Evolutionary conservation across 495 filamentous ascomycete species (phyloP), one percentile per base, ranked within the genome.

Genomic region (Paragyromitra xinjiangensis): DNA sequence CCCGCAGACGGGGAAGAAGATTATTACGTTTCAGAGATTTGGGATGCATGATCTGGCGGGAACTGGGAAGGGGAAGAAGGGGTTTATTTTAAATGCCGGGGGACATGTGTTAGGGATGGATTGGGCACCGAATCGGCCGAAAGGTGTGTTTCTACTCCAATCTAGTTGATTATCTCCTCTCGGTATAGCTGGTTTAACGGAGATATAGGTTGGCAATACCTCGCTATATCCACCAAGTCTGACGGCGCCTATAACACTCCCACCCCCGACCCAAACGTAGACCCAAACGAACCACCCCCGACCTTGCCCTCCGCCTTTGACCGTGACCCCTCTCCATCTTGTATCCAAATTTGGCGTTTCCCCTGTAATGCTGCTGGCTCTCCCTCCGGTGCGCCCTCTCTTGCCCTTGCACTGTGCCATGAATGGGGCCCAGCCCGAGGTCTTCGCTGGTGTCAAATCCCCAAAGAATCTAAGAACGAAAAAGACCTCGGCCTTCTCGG

Each of bases 371-470:
- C 79, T 75, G 62, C 81, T 89, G 66, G 84, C 82, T 56, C 68
- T 3, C 77, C 78, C 48, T 22, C 59, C 2, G 69, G 48, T 6
- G 48, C 75, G 2, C 81, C 81, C 9, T 75, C 64, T 0, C 74
- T 82, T 19, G 69, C 78, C 2, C 79, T 87, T n/a, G 85, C 87
- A 3, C 74, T 92, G 22, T 92, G 90, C 78, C 87, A 88, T 3
- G 84, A 90, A 6, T 92, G 91, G 90, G 91, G 90, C 3, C 83
- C 87, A 66, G 78, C 90, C 14, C 86, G 85, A 67, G 84, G 85
- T n/a, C 84, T 92, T 22, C 84, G 87, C 64, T 92, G 90, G 90
- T 92, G 90, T 78, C 89, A 88, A 40, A 83, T 89, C 78, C 83
- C 84, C 6, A 84, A 85, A 69, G 79, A 56, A 14, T 78, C 63